Percentiles rank a stretch among this genome's conserved stretches.
These are phyloP conservation scores for Dichotomocladium elegans DNA, from an alignment of 371 early-diverging fungal species.

Conservation along the genomic window DNA sequence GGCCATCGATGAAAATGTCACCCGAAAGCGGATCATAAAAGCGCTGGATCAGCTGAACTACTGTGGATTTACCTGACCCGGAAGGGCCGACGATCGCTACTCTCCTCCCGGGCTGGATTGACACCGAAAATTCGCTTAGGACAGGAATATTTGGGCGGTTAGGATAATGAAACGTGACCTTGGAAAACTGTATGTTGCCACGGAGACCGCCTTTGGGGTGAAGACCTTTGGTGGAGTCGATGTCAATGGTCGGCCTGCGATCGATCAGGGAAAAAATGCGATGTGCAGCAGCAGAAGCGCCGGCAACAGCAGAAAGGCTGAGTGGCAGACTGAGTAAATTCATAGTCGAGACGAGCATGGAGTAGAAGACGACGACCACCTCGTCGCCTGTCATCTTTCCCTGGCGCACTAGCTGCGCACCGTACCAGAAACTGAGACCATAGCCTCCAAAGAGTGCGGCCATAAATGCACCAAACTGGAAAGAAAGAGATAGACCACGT, in stretches of 20 bases:
- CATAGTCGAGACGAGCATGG: conserved; percentile 53
- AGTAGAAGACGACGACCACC: conserved; percentile 62
- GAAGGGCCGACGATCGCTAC: conserved; percentile 63
- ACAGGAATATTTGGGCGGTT: conserved; percentile 61
- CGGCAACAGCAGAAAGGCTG: conserved; percentile 52
- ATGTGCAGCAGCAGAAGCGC: conserved; percentile 59
- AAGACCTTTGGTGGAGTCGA: conserved; percentile 37
- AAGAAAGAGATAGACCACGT: conserved; percentile 43
- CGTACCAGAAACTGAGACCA: conserved; percentile 79
- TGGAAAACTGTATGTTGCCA: conserved; percentile 47
- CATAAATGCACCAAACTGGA: conserved; percentile 58
- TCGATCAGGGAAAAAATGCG: conserved; percentile 74
- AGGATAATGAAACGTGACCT: conserved; percentile 53
- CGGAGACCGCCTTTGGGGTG: conserved; percentile 33
- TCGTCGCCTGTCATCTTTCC: conserved; percentile 36
- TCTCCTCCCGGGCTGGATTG: conserved; percentile 59
- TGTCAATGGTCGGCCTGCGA: conserved; percentile 63
- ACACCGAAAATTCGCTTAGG: conserved; percentile 59
- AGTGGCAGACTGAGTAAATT: conserved; percentile 39
- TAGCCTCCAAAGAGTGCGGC: conserved; percentile 61
- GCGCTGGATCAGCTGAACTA: conserved; percentile 65
- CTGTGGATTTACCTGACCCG: conserved; percentile 58
- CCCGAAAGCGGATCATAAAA: conserved; percentile 63
- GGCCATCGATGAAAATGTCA: conserved; percentile 34
- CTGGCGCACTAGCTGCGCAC: conserved; percentile 51